Evolutionary conservation across 164 flowering plant species (phyloP).

Genomic region (grape (Vitis vinifera)): ASM3070453v1 NC_081809.1:8174001-8174500

Average conservation of each 20-base stretch:
- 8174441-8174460: too few relatives aligned
- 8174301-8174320: constrained; percentile 2
- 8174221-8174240: neutral
- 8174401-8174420: neutral
- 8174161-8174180: neutral
- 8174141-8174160: neutral
- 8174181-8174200: neutral
- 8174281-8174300: constrained; percentile 7
- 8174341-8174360: constrained; percentile 1
- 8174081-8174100: neutral
- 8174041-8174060: neutral
- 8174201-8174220: neutral
- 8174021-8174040: too few relatives aligned
- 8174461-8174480: too few relatives aligned
- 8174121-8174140: neutral
- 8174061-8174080: neutral
- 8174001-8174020: neutral
- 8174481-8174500: too few relatives aligned
- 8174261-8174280: neutral
- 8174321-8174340: constrained; percentile 12
- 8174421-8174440: neutral
- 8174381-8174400: neutral
- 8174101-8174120: neutral
- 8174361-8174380: neutral
- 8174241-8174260: neutral